Conservation (phyloP, 2,329 filamentous ascomycete genomes). For the Elsinoe perseae region DNA sequence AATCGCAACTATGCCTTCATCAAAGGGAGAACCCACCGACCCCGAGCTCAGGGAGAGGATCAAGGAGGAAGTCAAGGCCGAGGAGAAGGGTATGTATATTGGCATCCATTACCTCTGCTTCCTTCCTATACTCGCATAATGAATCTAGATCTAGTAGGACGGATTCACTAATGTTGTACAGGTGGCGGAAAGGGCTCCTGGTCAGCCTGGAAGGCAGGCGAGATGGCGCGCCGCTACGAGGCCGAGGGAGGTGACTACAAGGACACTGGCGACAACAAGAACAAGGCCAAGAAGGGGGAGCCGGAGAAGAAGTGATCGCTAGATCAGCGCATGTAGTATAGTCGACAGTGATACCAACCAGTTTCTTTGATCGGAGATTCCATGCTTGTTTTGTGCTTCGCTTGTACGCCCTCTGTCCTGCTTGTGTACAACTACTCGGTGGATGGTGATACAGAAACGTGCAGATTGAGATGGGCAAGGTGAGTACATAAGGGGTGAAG, state of each 20-base stretch:
- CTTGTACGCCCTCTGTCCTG: background rate
- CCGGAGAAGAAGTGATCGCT: constrained; percentile 27
- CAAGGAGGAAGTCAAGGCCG: constrained; percentile 29
- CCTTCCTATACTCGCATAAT: no score
- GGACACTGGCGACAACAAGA: constrained; percentile 27
- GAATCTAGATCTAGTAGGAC: no score
- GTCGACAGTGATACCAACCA: background rate
- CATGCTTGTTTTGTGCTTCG: background rate
- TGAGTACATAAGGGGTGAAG: no score
- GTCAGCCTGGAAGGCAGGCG: constrained; percentile 29
- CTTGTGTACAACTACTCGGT: no score
- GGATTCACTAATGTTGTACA: constrained; percentile 13
- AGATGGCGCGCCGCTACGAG: constrained; percentile 27
- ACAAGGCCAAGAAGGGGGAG: constrained; percentile 26
- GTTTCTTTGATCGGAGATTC: background rate
- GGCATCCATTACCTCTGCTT: background rate
- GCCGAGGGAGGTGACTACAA: constrained; percentile 28
- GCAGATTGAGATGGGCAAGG: no score
- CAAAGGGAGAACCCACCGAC: constrained; percentile 29
- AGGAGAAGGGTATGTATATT: constrained; percentile 26
- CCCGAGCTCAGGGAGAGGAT: constrained; percentile 28
- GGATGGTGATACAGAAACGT: no score
- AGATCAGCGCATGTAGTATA: background rate
- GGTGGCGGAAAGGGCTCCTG: constrained; percentile 27
- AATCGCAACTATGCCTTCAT: constrained; percentile 24